Evolutionary conservation across 768 basidiomycete species (phyloP), one percentile per base, ranked within the genome.

Genomic region (Podaxis sp.): DNA sequence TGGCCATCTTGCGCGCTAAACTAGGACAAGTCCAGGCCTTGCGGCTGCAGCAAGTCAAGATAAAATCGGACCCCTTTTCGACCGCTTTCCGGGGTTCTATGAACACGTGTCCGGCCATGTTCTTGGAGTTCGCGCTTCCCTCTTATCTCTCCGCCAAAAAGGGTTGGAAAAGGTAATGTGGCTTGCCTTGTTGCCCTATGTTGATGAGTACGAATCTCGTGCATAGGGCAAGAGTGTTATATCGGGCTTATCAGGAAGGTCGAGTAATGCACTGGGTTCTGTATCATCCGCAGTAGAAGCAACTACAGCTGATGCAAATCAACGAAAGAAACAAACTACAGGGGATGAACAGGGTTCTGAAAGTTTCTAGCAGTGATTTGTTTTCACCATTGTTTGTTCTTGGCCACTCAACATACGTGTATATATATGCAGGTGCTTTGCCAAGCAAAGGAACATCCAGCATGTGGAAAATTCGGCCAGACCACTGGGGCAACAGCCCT

Each of bases 381-480:
- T 32, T 32, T 32, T 9, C 32, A 5, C 6, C 6, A 5, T 32
- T 32, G 7, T 32, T 7, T 32, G 5, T 32, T 32, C 32, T 2
- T 32, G 7, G 32, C 32, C 32, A 32, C 1, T 32, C 32, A 32
- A 32, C 32, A 32, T 32, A 9, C 32, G 28, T 7, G 0, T 32
- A 32, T 32, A 32, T 32, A 32, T 32, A 32, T 9, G 7, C 32
- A 9, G 32, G 32, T 32, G 28, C 28, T 32, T 32, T 32, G 28
- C 28, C 6, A 7, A 32, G 28, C 7, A 32, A 32, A 32, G 27
- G 50, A 51, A 25, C 50, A 56, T 68, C 46, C 27, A 27, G 27
- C 27, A 65, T 35, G 63, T 59, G 21, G 57, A 58, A 21, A 66
- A 66, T 27, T 57, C 62, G 23, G 59, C 63, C 25, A 58, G 52